Conservation (phyloP, 2,329 filamentous ascomycete species). For the Aspergillus pseudotamarii region DNA sequence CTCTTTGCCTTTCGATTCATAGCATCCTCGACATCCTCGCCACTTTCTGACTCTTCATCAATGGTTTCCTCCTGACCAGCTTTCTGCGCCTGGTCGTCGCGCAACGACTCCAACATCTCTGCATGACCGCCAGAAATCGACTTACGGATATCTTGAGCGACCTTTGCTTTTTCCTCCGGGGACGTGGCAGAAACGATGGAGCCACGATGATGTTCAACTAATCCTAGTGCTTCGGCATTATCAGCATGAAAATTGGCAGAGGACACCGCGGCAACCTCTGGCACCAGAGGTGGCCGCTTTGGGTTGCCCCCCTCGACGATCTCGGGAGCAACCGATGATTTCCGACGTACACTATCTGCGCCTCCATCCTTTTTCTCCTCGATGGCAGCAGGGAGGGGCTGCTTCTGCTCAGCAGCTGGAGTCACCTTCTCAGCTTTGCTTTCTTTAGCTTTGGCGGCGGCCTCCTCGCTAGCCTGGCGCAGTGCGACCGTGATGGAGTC, state of each 20-base stretch:
- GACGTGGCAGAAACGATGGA: constrained; percentile 39
- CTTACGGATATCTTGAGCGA: constrained; percentile 40
- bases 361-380: constrained; percentile 20
- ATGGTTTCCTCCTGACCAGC: constrained; percentile 26
- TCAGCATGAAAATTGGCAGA: constrained; percentile 43
- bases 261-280: constrained; percentile 41
- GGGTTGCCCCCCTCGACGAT: constrained; percentile 23
- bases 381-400: constrained; percentile 16
- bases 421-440: constrained; percentile 21
- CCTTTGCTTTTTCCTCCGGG: constrained; percentile 37
- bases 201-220: constrained; percentile 44
- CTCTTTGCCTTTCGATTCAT: constrained; percentile 4
- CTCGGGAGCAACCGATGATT: constrained; percentile 34
- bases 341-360: constrained; percentile 26
- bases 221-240: constrained; percentile 37
- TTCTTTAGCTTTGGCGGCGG: constrained; percentile 42
- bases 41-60: constrained; percentile 25
- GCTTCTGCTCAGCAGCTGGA: constrained; percentile 14
- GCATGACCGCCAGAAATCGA: constrained; percentile 37
- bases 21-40: constrained; percentile 14
- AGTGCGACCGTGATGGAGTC: constrained; percentile 43
- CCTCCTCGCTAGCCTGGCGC: constrained; percentile 47
- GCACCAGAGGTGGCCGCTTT: constrained; percentile 36
- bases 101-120: constrained; percentile 31
- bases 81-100: constrained; percentile 31